Conservation (phyloP, 1,139 yeast species). For the Meyerozyma smithsonii region DNA sequence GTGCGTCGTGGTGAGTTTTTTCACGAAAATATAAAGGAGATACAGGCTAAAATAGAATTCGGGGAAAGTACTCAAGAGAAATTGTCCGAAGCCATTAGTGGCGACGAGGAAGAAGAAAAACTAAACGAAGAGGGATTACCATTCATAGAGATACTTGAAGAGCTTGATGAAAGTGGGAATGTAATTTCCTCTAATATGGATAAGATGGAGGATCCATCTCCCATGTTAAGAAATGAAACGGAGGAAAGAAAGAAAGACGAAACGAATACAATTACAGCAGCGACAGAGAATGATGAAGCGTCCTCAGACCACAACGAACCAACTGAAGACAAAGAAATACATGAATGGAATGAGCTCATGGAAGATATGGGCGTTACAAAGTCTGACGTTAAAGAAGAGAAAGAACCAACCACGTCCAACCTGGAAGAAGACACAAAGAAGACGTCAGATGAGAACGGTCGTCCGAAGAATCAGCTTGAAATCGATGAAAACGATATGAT, state of each 20-base stretch:
- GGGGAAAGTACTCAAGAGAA: slow-evolving; percentile 35
- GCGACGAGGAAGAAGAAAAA: slow-evolving; percentile 8
- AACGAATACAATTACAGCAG: no score
- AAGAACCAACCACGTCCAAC: not conserved
- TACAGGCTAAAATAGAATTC: slow-evolving; percentile 39
- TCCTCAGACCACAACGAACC: no score
- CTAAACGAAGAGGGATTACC: slow-evolving; percentile 48
- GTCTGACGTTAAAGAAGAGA: slow-evolving; percentile 3
- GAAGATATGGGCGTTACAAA: slow-evolving; percentile 48
- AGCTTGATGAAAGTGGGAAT: slow-evolving; percentile 76
- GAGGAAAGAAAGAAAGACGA: slow-evolving; percentile 1
- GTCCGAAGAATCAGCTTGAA: slow-evolving; percentile 5
- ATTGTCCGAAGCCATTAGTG: slow-evolving; percentile 17
- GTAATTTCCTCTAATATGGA: slow-evolving; percentile 40
- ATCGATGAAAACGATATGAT: slow-evolving; percentile 26
- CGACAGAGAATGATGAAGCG: no score
- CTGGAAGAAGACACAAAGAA: no score
- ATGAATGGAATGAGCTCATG: slow-evolving; percentile 39
- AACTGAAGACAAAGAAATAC: slow-evolving; percentile 14
- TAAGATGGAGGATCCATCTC: slow-evolving; percentile 9
- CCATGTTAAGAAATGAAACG: not conserved
- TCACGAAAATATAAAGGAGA: slow-evolving; percentile 29
- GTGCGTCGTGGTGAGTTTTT: slow-evolving; percentile 35
- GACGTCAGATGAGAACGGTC: no score
- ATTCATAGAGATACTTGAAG: slow-evolving; percentile 77